These are phyloP conservation scores for Pseudogymnoascus sp. DNA, from an alignment of 2,329 filamentous ascomycete genomes.

Conservation along the genomic window DNA sequence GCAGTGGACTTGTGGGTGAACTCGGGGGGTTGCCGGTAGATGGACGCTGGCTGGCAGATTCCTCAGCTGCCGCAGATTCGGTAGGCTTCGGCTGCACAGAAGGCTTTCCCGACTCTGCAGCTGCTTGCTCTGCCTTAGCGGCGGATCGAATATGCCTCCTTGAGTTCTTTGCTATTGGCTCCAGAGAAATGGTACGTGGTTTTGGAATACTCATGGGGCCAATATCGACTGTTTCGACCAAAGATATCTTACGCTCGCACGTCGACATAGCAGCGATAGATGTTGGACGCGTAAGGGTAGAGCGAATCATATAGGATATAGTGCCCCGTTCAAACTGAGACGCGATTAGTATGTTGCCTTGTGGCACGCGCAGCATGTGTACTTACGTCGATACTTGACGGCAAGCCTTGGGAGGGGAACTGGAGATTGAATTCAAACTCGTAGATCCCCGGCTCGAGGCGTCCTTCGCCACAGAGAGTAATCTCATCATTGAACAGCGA, in stretches of 20 bases:
- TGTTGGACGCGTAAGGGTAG: conserved; percentile 81
- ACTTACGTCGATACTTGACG: conserved; percentile 92
- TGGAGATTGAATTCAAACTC: conserved; percentile 70
- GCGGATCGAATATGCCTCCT: conserved; percentile 48
- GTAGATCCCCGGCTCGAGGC: conserved; percentile 64
- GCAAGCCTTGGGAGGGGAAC: conserved; percentile 60
- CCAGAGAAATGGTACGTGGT: conserved; percentile 74
- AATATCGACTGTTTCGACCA: conserved; percentile 79
- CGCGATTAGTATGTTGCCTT: background rate
- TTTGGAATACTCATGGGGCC: conserved; percentile 65
- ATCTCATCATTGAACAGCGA: conserved; percentile 76
- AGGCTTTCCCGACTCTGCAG: conserved; percentile 13
- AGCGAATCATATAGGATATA: conserved; percentile 82
- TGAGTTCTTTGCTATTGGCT: conserved; percentile 67
- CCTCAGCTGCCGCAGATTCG: conserved; percentile 23
- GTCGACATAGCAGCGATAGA: conserved; percentile 72
- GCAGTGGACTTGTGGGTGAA: conserved; percentile 37
- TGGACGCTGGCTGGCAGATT: conserved; percentile 27
- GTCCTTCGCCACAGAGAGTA: conserved; percentile 69
- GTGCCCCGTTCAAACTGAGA: conserved; percentile 85
- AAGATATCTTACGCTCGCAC: conserved; percentile 71
- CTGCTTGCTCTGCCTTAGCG: conserved; percentile 11
- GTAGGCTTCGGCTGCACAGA: background rate
- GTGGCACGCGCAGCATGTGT: background rate
- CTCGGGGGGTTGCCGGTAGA: conserved; percentile 31